These are phyloP conservation scores for Cyberlindnera euphorbiae DNA, from an alignment of 805 yeast species.

Conservation along the genomic window DNA sequence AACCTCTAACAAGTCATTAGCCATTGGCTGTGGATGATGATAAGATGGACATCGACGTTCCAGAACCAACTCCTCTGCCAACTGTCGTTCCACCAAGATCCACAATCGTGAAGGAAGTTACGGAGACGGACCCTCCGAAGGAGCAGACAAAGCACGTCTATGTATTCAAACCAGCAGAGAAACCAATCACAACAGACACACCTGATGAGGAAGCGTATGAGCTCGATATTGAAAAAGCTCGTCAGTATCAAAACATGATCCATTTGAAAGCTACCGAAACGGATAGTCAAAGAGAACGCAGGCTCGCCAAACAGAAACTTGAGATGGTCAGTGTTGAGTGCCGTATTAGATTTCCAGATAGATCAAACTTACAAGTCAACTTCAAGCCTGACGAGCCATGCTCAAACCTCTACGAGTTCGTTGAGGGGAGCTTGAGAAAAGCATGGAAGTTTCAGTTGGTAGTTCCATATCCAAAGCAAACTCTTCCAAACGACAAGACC, in stretches of 20 bases:
- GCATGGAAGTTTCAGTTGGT: constrained; percentile 34
- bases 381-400: constrained; percentile 42
- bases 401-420: constrained; percentile 26
- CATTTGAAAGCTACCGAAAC: constrained; percentile 37
- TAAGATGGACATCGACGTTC: not conserved
- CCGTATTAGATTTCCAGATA: constrained; percentile 57
- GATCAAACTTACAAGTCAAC: constrained; percentile 44
- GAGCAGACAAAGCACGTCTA: constrained; percentile 22
- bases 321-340: constrained; percentile 30
- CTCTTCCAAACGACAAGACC: constrained; percentile 28
- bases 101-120: not conserved
- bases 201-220: constrained; percentile 39
- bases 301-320: constrained; percentile 25
- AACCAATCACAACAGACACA: constrained; percentile 11
- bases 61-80: not conserved
- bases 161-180: constrained; percentile 18
- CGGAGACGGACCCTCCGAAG: constrained; percentile 6
- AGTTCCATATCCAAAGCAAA: constrained; percentile 43
- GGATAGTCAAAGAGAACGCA: constrained; percentile 34
- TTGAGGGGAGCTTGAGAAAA: constrained; percentile 24
- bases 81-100: not conserved
- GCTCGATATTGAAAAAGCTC: constrained; percentile 48
- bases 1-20: constrained; percentile 1
- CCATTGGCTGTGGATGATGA: too few species aligned
- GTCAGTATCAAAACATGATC: constrained; percentile 46